phyloP scores from a whole-genome alignment of 108 stramenopile genomes.

The Aurantiochytrium sp. region DNA sequence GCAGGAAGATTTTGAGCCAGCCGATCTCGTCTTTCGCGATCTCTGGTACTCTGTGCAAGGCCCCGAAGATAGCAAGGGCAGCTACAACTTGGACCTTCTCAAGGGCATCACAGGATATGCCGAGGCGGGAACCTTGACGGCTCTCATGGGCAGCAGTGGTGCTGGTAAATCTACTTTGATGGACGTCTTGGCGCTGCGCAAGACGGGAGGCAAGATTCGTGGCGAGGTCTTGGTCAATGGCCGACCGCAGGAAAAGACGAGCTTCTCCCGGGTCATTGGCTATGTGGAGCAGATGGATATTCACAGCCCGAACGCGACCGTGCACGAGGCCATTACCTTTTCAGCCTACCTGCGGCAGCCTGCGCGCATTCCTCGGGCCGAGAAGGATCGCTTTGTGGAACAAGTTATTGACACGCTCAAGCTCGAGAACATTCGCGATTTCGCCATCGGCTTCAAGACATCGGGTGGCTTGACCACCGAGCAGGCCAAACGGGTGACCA shows the following conservation, averaged over 20 bases:
- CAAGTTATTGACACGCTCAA: constrained; percentile 56
- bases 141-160: constrained; percentile 38
- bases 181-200: constrained; percentile 57
- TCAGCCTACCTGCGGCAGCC: constrained; percentile 22
- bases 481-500: constrained; percentile 56
- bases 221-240: constrained; percentile 62
- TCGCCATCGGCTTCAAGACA: constrained; percentile 30
- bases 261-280: constrained; percentile 28
- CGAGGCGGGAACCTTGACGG: constrained; percentile 26
- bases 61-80: neutral
- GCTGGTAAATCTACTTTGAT: constrained; percentile 58
- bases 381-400: constrained; percentile 20
- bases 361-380: neutral
- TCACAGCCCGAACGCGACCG: constrained; percentile 53
- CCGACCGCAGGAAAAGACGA: constrained; percentile 26
- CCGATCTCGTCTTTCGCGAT: neutral
- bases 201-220: constrained; percentile 50
- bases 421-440: constrained; percentile 53
- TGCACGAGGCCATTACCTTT: constrained; percentile 56
- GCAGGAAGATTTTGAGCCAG: neutral
- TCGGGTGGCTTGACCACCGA: constrained; percentile 63
- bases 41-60: neutral
- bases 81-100: constrained; percentile 15
- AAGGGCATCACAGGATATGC: neutral
- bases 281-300: constrained; percentile 66